Evolutionary conservation across 306 rosid genomes (phyloP).

Genomic region (Cucurbita pepo): DNA sequence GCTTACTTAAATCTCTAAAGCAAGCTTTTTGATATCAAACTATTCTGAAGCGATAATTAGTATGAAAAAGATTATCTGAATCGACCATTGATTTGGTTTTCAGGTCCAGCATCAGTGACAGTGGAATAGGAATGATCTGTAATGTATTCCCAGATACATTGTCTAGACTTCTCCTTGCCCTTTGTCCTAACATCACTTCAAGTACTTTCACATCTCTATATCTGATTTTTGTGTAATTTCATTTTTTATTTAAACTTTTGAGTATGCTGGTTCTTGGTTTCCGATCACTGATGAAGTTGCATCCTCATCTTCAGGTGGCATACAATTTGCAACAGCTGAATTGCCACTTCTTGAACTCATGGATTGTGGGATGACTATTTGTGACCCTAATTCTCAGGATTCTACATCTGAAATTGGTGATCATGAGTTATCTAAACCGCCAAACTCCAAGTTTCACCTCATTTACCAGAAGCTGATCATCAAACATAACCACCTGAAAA

Average conservation of each 20-base stretch:
- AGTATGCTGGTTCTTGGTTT: conserved; percentile 2
- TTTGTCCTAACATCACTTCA: conserved; percentile 88
- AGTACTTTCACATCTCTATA: conserved; percentile 33
- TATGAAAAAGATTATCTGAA: not conserved
- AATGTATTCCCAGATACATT: conserved; percentile 70
- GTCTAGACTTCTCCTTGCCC: conserved; percentile 79
- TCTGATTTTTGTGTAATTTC: not conserved
- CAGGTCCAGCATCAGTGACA: conserved; percentile 90
- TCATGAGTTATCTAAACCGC: conserved; percentile 19
- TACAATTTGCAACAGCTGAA: conserved; percentile 88
- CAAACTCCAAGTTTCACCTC: conserved; percentile 28
- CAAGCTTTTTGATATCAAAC: not conserved
- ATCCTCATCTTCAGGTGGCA: conserved; percentile 51
- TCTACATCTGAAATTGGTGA: conserved; percentile 16
- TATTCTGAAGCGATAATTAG: not conserved
- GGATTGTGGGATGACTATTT: conserved; percentile 96
- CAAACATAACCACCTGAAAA: conserved; percentile 61
- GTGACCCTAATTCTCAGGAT: conserved; percentile 43
- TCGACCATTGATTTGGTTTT: conserved; percentile 5
- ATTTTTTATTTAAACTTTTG: not conserved
- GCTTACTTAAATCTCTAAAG: not conserved
- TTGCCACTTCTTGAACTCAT: conserved; percentile 82
- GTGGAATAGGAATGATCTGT: conserved; percentile 92
- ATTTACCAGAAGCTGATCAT: conserved; percentile 76
- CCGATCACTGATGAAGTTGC: conserved; percentile 6